These are phyloP conservation scores for Lavandula angustifolia DNA, from an alignment of 257 asterid species.

Conservation along the genomic window DNA sequence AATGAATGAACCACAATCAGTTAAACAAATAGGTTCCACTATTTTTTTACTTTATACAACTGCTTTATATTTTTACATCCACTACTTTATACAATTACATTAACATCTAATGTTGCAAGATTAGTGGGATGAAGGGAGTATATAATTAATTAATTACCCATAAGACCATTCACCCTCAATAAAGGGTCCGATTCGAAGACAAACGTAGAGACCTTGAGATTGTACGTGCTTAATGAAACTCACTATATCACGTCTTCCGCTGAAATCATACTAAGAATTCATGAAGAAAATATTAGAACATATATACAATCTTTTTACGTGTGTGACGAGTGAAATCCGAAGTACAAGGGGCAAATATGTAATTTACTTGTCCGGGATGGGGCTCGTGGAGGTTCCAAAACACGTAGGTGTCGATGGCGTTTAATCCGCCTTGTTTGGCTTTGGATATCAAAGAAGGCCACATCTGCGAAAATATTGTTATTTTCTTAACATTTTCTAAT, in stretches of 20 bases:
- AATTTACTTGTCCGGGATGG: constrained; percentile 55
- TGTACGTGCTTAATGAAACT: constrained; percentile 63
- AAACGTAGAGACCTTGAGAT: constrained; percentile 78
- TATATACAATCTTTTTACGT: too few relatives aligned
- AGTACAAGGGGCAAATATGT: background rate
- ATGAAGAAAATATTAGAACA: background rate
- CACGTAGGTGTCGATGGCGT: constrained; percentile 76
- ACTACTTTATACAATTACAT: too few relatives aligned
- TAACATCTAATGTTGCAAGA: too few relatives aligned
- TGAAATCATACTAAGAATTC: constrained; percentile 69
- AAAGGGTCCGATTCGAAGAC: constrained; percentile 84
- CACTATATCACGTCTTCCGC: constrained; percentile 63
- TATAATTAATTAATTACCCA: constrained; percentile 51
- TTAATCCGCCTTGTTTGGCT: constrained; percentile 77
- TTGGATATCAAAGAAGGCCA: constrained; percentile 77
- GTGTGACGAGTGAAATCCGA: too few relatives aligned
- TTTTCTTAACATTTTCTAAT: background rate
- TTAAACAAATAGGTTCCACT: too few relatives aligned
- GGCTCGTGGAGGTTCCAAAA: constrained; percentile 96
- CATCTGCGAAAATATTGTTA: constrained; percentile 49
- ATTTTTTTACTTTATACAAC: too few relatives aligned
- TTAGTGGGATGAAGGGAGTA: background rate
- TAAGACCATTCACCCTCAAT: constrained; percentile 86
- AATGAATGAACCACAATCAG: too few relatives aligned
- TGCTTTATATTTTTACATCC: too few relatives aligned